These are phyloP conservation scores for Ogataea chonburiensis DNA, from an alignment of 805 yeast species.

Conservation along the genomic window DNA sequence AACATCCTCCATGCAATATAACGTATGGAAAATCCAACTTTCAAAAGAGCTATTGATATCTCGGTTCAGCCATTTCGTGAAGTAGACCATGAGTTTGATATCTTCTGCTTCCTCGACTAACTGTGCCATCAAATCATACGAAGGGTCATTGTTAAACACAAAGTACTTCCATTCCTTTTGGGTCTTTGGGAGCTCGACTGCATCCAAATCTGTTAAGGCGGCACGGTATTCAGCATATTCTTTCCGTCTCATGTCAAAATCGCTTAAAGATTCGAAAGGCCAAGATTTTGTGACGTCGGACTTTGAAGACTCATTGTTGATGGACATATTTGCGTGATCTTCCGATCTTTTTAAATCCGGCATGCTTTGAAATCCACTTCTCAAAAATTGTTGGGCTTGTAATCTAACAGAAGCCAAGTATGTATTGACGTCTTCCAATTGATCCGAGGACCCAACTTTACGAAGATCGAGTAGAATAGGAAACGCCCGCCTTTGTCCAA, in stretches of 20 bases:
- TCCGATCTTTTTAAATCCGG: too few species aligned
- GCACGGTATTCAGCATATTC: conserved; percentile 22
- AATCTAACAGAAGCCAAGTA: conserved; percentile 36
- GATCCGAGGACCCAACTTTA: conserved; percentile 15
- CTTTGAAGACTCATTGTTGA: too few species aligned
- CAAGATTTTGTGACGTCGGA: conserved; percentile 1
- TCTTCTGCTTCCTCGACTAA: conserved; percentile 36
- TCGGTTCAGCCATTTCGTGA: conserved; percentile 41
- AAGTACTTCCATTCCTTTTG: conserved; percentile 43
- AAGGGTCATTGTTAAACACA: conserved; percentile 36
- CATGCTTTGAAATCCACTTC: conserved; percentile 1
- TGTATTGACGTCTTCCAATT: conserved; percentile 29
- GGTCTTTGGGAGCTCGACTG: conserved; percentile 37
- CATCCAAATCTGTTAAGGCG: conserved; percentile 26
- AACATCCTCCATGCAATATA: conserved; percentile 40
- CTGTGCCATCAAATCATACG: conserved; percentile 29
- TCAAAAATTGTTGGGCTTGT: conserved; percentile 29
- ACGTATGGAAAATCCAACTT: conserved; percentile 41
- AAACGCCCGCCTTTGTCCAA: conserved; percentile 38
- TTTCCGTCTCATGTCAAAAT: conserved; percentile 17
- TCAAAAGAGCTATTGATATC: conserved; percentile 30
- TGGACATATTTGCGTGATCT: too few species aligned
- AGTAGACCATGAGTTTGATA: conserved; percentile 40
- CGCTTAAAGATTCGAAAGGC: conserved; percentile 16
- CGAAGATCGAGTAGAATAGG: conserved; percentile 28